Conservation (phyloP, 345 rosid species). For the Adansonia digitata region DNA sequence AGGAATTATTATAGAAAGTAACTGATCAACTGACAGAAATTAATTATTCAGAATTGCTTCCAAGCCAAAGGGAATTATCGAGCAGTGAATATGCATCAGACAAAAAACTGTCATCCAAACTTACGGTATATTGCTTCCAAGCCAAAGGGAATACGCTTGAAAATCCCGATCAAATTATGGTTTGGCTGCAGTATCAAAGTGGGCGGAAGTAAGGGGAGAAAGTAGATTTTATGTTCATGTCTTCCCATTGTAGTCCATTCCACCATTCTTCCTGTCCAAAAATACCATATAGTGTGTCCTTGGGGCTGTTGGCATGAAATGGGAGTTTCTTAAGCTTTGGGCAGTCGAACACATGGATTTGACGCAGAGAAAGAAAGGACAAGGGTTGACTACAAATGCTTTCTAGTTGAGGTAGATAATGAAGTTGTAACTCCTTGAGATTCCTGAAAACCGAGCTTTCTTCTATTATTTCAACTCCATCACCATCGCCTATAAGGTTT, state of each 20-base stretch:
- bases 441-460: background rate
- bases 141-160: background rate
- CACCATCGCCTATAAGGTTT: background rate
- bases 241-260: background rate
- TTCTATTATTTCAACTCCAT: background rate
- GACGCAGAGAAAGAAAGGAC: background rate
- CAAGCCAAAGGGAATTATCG: no score
- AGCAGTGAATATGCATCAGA: no score
- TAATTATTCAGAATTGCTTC: no score
- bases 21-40: no score
- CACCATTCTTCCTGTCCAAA: background rate
- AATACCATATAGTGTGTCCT: background rate
- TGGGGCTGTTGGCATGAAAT: background rate
- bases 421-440: background rate
- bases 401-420: background rate
- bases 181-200: background rate
- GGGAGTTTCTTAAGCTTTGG: background rate
- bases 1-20: no score
- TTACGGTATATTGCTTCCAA: no score
- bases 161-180: background rate
- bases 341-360: background rate
- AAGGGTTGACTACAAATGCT: background rate
- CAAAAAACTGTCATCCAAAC: no score
- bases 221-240: background rate
- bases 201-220: background rate